Conservation (phyloP, 164 flowering plant genomes). For the Aristolochia fimbriata region DNA sequence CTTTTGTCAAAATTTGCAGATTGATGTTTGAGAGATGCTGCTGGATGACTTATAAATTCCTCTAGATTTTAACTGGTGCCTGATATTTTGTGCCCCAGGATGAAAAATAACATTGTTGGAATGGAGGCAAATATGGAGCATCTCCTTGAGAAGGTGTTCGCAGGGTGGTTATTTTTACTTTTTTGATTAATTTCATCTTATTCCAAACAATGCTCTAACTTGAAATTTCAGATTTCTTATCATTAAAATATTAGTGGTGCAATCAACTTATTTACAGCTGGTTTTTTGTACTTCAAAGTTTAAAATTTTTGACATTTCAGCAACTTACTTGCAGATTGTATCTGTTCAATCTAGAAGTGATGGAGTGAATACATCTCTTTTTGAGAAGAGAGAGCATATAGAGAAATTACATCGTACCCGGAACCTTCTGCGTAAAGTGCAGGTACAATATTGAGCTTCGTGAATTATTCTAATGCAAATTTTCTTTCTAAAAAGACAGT, state of each 20-base stretch:
- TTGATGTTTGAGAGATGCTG: no score
- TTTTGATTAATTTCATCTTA: background rate
- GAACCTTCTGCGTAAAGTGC: conserved; percentile 92
- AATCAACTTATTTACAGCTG: no score
- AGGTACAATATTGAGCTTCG: conserved; percentile 37
- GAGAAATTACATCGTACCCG: conserved; percentile 96
- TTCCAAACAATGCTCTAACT: background rate
- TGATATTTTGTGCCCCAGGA: conserved; percentile 36
- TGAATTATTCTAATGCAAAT: no score
- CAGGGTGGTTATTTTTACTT: background rate
- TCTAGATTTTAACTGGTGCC: no score
- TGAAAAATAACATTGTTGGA: conserved; percentile 93
- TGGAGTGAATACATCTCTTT: conserved; percentile 86
- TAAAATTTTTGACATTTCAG: background rate
- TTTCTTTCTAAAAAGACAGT: no score
- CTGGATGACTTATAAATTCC: no score
- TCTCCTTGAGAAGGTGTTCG: conserved; percentile 78
- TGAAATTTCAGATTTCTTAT: background rate
- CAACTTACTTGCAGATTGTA: conserved; percentile 50
- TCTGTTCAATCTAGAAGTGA: conserved; percentile 96
- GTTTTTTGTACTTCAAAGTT: background rate
- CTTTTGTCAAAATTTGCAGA: no score
- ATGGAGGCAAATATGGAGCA: conserved; percentile 98
- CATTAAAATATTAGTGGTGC: background rate
- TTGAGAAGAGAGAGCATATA: conserved; percentile 87